Percentiles rank a stretch among this genome's conserved stretches.
phyloP scores from a whole-genome alignment of 2,329 filamentous ascomycete species.

The Magnaporthiopsis incrustans region DNA sequence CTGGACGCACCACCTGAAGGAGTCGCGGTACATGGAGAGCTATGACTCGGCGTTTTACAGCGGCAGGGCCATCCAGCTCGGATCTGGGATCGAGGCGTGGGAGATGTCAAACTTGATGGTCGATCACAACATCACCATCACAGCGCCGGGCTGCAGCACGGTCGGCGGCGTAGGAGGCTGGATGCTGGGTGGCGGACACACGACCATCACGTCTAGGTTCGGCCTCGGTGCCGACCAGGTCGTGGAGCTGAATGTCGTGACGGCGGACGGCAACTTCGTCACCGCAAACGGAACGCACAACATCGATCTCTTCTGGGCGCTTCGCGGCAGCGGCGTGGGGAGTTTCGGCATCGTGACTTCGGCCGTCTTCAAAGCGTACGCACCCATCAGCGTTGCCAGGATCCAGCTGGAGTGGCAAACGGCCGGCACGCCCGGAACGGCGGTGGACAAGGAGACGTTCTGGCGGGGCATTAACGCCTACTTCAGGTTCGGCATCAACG shows the following conservation, averaged over 20 bases:
- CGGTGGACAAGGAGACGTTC: constrained; percentile 13
- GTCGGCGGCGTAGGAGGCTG: constrained; percentile 41
- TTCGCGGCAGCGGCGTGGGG: constrained; percentile 42
- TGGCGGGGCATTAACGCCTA: constrained; percentile 17
- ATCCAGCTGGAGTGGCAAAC: constrained; percentile 8
- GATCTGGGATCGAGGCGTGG: constrained; percentile 26
- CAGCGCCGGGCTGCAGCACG: constrained; percentile 24
- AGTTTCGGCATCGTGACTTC: constrained; percentile 6
- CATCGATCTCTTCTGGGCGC: constrained; percentile 46
- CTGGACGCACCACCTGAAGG: constrained; percentile 42
- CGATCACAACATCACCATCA: constrained; percentile 22
- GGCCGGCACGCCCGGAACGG: not conserved
- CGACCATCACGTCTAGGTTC: constrained; percentile 33
- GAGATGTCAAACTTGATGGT: constrained; percentile 25
- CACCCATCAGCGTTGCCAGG: not conserved
- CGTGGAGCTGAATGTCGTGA: constrained; percentile 39
- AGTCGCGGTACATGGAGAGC: constrained; percentile 25
- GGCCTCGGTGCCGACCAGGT: constrained; percentile 46
- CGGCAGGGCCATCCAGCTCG: constrained; percentile 24
- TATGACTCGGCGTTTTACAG: constrained; percentile 21
- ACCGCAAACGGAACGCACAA: constrained; percentile 37
- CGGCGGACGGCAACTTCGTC: constrained; percentile 35
- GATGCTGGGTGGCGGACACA: constrained; percentile 43
- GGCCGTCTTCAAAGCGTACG: constrained; percentile 1
- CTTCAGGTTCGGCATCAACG: constrained; percentile 15